Evolutionary conservation across 345 rosid genomes (phyloP), one percentile per base, ranked within the genome.

Genomic region (Litchi chinensis): DNA sequence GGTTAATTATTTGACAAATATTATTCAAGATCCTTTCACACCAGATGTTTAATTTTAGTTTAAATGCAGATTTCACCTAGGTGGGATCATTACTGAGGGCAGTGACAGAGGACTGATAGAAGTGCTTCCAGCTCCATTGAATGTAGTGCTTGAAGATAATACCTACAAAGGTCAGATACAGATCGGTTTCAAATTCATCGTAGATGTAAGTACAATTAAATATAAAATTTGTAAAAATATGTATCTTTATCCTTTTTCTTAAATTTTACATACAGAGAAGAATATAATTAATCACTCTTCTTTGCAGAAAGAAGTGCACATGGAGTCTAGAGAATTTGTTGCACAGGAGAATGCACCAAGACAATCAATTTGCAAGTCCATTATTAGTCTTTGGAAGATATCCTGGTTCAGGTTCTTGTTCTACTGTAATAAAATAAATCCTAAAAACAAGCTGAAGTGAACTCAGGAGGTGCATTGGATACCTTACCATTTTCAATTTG

Each of bases 71-170:
- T 83, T 89, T 75, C 80, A 86, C 83, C 85, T 91, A 39, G 93
- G 94, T 54, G 98, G 98, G 77, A 87, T 92, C 71, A 71, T 94
- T 73, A 79, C 71, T 0, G 97, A 94, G 79, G 97, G 97, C 32
- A 75, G 78, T 18, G 88, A 90, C 24, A 90, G 79, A 80, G 93
- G 91, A 66, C 22, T 71, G 62, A 66, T 89, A 19, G 91, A 89
- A 80, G 83, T 90, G 75, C 86, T 79, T 76, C 92, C 98, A 80
- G 79, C 88, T 77, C 84, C 91, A 9, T 90, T 87, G 73, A 92
- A 88, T 80, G 97, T 90, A 64, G 91, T 93, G 68, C 94, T 90
- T 67, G 94, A 91, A 67, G 97, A 96, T 73, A 83, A 85, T 79
- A 85, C 95, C 41, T 94, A 89, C 70, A 91, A 85, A 83, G 98